phyloP scores from a whole-genome alignment of 192 early-diverging fungal species.

The Coemansia sp. region DNA sequence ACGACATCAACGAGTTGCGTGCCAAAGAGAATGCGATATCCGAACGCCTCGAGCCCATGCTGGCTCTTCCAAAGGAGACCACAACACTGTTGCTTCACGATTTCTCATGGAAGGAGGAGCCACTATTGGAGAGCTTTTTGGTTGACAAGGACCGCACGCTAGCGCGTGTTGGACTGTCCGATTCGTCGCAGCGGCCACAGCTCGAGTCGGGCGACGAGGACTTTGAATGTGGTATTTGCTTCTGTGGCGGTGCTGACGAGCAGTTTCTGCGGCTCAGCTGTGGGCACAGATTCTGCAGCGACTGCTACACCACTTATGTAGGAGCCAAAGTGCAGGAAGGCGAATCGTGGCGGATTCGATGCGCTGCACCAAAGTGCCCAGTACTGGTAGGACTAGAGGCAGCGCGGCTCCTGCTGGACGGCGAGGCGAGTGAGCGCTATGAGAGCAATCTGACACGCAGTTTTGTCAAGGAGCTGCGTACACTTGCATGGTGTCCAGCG shows the following conservation, averaged over 20 bases:
- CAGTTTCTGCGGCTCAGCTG: constrained; percentile 74
- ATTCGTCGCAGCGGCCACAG: constrained; percentile 11
- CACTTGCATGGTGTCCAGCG: constrained; percentile 90
- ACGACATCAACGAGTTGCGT: constrained; percentile 21
- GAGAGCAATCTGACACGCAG: constrained; percentile 69
- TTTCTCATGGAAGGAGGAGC: constrained; percentile 49
- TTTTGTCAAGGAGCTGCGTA: constrained; percentile 87
- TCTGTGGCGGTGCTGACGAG: constrained; percentile 49
- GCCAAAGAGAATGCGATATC: constrained; percentile 36
- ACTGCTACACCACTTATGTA: constrained; percentile 86
- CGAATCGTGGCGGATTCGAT: constrained; percentile 85
- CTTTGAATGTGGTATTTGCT: constrained; percentile 94
- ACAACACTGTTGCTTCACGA: constrained; percentile 45
- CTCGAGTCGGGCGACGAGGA: constrained; percentile 27
- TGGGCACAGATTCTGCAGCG: constrained; percentile 82
- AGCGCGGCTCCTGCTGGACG: constrained; percentile 66
- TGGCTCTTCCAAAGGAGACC: constrained; percentile 33
- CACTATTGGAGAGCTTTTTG: constrained; percentile 46
- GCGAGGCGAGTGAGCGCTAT: constrained; percentile 61
- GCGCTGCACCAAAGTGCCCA: constrained; percentile 73
- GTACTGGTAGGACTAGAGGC: constrained; percentile 82
- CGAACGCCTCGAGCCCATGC: constrained; percentile 34
- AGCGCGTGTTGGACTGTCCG: constrained; percentile 27
- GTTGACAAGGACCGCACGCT: constrained; percentile 34
- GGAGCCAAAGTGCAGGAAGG: constrained; percentile 84